These are phyloP conservation scores for Plasmodium berghei DNA, from an alignment of 169 alveolate species.

Conservation along the genomic window DNA sequence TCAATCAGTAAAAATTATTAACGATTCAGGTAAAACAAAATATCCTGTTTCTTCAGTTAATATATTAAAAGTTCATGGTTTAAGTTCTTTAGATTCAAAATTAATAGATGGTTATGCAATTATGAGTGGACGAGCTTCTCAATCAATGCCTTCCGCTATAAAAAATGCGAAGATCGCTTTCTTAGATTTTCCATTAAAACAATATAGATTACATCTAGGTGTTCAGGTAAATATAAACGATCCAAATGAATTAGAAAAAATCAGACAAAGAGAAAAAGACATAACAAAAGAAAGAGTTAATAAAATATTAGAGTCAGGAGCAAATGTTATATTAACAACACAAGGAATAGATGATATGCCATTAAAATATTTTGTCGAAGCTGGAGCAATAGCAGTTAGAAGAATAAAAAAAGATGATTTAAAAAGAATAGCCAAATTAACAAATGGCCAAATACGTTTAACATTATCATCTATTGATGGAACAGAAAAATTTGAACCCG, in stretches of 20 bases:
- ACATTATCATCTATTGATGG: conserved; percentile 96
- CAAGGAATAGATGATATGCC: conserved; percentile 99
- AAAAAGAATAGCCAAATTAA: conserved; percentile 95
- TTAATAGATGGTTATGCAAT: conserved; percentile 95
- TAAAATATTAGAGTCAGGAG: conserved; percentile 97
- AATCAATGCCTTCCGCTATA: conserved; percentile 96
- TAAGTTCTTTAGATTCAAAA: conserved; percentile 93
- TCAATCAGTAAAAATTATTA: conserved; percentile 90
- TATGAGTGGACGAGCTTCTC: conserved; percentile 95
- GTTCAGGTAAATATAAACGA: conserved; percentile 95
- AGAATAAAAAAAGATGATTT: conserved; percentile 96
- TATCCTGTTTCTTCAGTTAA: conserved; percentile 97
- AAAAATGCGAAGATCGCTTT: conserved; percentile 97
- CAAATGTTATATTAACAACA: conserved; percentile 98
- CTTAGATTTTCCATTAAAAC: conserved; percentile 97
- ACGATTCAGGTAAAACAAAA: conserved; percentile 90
- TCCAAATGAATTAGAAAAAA: conserved; percentile 96
- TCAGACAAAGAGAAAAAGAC: conserved; percentile 94
- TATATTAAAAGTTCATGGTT: conserved; percentile 97
- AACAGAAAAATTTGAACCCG: conserved; percentile 95
- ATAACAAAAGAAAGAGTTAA: conserved; percentile 96
- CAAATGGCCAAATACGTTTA: conserved; percentile 92
- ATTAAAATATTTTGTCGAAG: conserved; percentile 98
- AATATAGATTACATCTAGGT: conserved; percentile 96
- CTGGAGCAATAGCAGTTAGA: conserved; percentile 97